Conservation (phyloP, 2,329 filamentous ascomycete genomes). For the Thermochaetoides dissita region DNA sequence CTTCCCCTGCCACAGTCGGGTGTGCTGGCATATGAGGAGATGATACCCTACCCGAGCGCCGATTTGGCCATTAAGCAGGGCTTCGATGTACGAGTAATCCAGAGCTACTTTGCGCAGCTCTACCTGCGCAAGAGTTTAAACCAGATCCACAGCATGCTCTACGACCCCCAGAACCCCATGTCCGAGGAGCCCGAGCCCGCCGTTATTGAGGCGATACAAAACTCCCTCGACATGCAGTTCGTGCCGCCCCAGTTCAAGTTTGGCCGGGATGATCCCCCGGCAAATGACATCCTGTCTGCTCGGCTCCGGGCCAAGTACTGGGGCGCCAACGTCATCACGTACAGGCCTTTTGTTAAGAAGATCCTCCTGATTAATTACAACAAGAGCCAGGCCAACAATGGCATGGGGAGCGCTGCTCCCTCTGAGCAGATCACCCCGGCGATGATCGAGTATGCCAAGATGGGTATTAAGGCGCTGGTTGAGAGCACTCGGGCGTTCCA, state of each 20-base stretch:
- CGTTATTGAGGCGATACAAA: slow-evolving; percentile 29
- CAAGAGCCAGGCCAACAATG: slow-evolving; percentile 14
- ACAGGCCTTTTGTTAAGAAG: slow-evolving; percentile 57
- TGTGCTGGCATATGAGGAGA: slow-evolving; percentile 45
- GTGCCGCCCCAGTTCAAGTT: slow-evolving; percentile 40
- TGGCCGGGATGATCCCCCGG: slow-evolving; percentile 54
- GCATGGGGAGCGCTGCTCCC: slow-evolving; percentile 12
- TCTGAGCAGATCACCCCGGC: slow-evolving; percentile 22
- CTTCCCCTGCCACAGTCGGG: slow-evolving; percentile 50
- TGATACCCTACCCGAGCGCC: slow-evolving; percentile 53
- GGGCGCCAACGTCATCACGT: slow-evolving; percentile 79
- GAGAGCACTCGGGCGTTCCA: slow-evolving; percentile 76
- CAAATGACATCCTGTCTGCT: slow-evolving; percentile 64
- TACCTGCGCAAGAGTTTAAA: slow-evolving; percentile 53
- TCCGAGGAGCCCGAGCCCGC: slow-evolving; percentile 17
- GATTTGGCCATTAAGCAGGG: slow-evolving; percentile 28
- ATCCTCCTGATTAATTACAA: slow-evolving; percentile 37
- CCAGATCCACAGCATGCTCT: slow-evolving; percentile 43
- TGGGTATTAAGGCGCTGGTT: slow-evolving; percentile 61
- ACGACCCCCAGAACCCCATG: slow-evolving; percentile 23
- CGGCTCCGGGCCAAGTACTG: slow-evolving; percentile 88
- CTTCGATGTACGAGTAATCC: slow-evolving; percentile 34
- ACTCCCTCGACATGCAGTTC: slow-evolving; percentile 24
- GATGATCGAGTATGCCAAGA: slow-evolving; percentile 40
- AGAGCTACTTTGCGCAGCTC: slow-evolving; percentile 49